These are phyloP conservation scores for Alternaria atra DNA, from an alignment of 2,329 filamentous ascomycete genomes.

Conservation along the genomic window DNA sequence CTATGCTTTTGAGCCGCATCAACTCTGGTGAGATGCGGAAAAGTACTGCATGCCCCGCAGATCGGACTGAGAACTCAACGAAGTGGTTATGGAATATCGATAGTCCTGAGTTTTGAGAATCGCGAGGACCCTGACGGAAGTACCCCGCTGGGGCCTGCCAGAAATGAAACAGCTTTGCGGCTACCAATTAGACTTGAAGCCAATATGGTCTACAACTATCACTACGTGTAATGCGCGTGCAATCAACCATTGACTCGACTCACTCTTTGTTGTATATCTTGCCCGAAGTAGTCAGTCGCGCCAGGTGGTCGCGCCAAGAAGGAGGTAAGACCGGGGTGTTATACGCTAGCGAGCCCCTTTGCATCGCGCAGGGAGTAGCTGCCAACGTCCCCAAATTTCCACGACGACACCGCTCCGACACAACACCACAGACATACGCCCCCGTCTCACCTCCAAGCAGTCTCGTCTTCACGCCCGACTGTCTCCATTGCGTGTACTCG, in stretches of 20 bases:
- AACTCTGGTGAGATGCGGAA: not conserved
- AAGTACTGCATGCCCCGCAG: not conserved
- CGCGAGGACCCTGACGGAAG: not conserved
- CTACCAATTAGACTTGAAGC: not conserved
- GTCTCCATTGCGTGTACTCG: constrained; percentile 29
- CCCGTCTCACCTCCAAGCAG: constrained; percentile 32
- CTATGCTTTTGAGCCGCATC: not conserved
- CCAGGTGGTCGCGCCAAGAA: constrained; percentile 40
- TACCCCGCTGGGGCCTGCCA: not conserved
- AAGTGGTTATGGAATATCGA: not conserved
- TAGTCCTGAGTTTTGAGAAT: too few species aligned
- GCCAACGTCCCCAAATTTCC: constrained; percentile 53
- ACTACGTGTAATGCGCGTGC: not conserved
- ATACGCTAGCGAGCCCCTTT: constrained; percentile 52
- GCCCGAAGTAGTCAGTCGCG: constrained; percentile 29
- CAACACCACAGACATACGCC: constrained; percentile 36
- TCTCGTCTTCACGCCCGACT: constrained; percentile 30
- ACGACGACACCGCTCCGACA: constrained; percentile 44
- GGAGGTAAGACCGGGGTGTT: constrained; percentile 43
- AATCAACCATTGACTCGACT: not conserved
- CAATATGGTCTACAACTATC: not conserved
- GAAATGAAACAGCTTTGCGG: not conserved
- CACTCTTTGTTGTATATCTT: constrained; percentile 17
- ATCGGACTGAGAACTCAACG: not conserved
- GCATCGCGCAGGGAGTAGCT: constrained; percentile 50